These are phyloP conservation scores for Cenchrus purpureus DNA, from an alignment of 176 grass and related monocot species.

Conservation along the genomic window DNA sequence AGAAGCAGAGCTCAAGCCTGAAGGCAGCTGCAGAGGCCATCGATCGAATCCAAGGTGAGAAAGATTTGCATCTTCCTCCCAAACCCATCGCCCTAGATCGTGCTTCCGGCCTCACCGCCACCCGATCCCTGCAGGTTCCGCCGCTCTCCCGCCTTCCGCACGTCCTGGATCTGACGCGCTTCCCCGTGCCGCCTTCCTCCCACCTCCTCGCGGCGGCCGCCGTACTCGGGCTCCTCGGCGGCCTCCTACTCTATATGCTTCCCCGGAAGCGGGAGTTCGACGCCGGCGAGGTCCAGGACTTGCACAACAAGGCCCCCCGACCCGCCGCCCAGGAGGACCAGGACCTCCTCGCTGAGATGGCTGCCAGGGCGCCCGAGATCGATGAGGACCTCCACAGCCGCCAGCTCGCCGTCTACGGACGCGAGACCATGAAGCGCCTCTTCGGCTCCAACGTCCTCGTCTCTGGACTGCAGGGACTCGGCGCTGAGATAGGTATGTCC, in stretches of 20 bases:
- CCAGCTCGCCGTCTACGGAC: constrained; percentile 85
- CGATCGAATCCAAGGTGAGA: neutral
- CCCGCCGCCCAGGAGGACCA: neutral
- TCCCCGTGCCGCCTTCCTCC: constrained; percentile 25
- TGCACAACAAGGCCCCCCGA: constrained; percentile 63
- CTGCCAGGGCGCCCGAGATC: constrained; percentile 57
- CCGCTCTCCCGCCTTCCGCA: neutral
- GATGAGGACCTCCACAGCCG: constrained; percentile 92
- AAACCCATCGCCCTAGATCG: neutral
- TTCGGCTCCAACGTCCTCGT: constrained; percentile 88
- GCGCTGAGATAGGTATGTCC: constrained; percentile 69
- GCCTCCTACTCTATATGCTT: constrained; percentile 70
- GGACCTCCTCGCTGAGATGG: constrained; percentile 18
- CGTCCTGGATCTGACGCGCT: constrained; percentile 53
- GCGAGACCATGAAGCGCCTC: constrained; percentile 91
- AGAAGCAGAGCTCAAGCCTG: neutral
- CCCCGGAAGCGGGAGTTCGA: constrained; percentile 56
- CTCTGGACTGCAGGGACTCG: constrained; percentile 81
- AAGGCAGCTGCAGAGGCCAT: no score
- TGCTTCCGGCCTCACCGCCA: neutral
- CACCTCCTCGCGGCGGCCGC: constrained; percentile 54
- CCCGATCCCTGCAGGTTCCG: constrained; percentile 1
- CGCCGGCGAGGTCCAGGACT: constrained; percentile 63
- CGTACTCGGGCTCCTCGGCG: constrained; percentile 54
- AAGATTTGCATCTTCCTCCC: neutral